Base-by-base conservation (phyloP, 2,329 filamentous ascomycete species). In the Exserohilum turcica region DNA sequence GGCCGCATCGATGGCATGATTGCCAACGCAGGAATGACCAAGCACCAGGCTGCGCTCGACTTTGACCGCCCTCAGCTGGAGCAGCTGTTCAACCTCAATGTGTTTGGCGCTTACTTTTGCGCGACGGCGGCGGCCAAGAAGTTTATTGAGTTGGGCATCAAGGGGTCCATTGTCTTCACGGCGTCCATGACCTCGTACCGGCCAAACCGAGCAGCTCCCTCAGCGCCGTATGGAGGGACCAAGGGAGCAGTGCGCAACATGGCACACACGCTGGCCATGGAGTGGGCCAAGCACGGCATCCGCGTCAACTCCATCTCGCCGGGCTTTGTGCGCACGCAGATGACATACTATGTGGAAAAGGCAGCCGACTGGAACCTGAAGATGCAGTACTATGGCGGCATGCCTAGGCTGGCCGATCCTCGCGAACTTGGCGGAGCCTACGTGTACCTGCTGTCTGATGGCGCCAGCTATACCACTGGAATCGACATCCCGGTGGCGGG, bases 241-340 rank as follows among this genome's bases (percentile, higher is more conserved):
- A 78, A 78, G 60, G 76, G 67, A 10, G 74, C 75, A 6, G 73
- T 77, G 9, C 66, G 75, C 38, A 77, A 77, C 48, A 78, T 78
- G 74, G 62, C 75, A 64, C 66, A 77, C 69, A 63, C 88, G 3
- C 84, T 94, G 19, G 90, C 89, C 37, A 89, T 89, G 49, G 90
- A 94, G 78, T 93, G 90, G 90, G 88, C 90, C 67, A 88, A 90
- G 77, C 83, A 91, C 76, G 82, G 83, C 65, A 91, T 93, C 70
- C 87, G 90, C 32, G 89, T 92, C 68, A 94, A 94, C 82, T 88
- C 85, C 75, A 91, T 93, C 76, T 90, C 86, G 6, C 90, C 90
- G 16, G 90, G 90, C 27, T 93, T 93, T 80, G 92, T 93, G 86
- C 89, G 92, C 79, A 94, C 90, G 43, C 74, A 60, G 67, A 80